A percentile compares a stretch with the other conserved stretches of the same genome.
These are phyloP conservation scores for Groenewaldozyma tartarivorans DNA, from an alignment of 805 yeast genomes.

Conservation along the genomic window DNA sequence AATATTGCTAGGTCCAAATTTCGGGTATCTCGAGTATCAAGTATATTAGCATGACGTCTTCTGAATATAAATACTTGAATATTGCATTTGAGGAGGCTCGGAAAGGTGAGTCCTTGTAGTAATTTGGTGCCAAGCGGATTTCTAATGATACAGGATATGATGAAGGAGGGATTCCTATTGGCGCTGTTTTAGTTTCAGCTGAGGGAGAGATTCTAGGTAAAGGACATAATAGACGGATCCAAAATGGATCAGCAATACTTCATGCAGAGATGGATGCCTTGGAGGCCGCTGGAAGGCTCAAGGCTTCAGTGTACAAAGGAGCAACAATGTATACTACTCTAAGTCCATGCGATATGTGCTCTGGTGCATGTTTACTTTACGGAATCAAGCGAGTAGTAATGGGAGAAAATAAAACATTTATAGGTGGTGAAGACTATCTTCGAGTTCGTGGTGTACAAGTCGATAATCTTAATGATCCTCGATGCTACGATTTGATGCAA, in stretches of 20 bases:
- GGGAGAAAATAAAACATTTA: conserved; percentile 78
- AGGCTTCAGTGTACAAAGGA: conserved; percentile 66
- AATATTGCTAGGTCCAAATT: no score
- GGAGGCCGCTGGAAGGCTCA: conserved; percentile 84
- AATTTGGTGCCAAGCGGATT: background rate
- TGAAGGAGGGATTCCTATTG: conserved; percentile 91
- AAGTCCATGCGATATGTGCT: conserved; percentile 92
- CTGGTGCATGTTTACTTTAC: conserved; percentile 85
- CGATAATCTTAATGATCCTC: conserved; percentile 24
- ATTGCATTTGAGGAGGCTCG: conserved; percentile 28
- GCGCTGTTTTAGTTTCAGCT: conserved; percentile 61
- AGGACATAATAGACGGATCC: conserved; percentile 88
- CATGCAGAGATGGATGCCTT: conserved; percentile 90
- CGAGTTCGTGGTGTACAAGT: conserved; percentile 49
- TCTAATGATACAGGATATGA: conserved; percentile 37
- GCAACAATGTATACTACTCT: conserved; percentile 89
- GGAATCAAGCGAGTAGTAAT: conserved; percentile 80
- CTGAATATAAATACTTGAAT: conserved; percentile 15
- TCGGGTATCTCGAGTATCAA: no score
- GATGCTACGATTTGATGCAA: conserved; percentile 53
- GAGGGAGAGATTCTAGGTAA: conserved; percentile 77
- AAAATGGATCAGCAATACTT: conserved; percentile 69
- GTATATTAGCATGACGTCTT: background rate
- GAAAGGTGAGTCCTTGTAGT: conserved; percentile 14
- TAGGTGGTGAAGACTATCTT: conserved; percentile 77